phyloP scores from a whole-genome alignment of 2,329 filamentous ascomycete species.

The Ilyonectria destructans region DNA sequence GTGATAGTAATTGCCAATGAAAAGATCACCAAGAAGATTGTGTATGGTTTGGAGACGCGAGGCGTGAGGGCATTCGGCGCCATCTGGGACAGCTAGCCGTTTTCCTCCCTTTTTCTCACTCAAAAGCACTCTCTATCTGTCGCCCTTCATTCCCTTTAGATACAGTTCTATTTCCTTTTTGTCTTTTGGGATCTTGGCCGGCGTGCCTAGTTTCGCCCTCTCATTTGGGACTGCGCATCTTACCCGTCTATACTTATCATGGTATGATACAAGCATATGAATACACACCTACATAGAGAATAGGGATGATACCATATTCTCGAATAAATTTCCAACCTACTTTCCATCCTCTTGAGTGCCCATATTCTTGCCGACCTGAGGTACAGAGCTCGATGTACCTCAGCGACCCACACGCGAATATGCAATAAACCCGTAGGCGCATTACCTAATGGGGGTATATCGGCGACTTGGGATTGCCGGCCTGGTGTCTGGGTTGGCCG shows the following conservation, averaged over 20 bases:
- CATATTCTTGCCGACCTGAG: neutral
- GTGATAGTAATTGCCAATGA: conserved; percentile 83
- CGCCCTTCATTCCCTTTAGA: neutral
- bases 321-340: neutral
- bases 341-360: neutral
- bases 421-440: conserved; percentile 33
- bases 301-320: conserved; percentile 38
- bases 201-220: conserved; percentile 21
- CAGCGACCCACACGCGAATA: neutral
- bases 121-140: neutral
- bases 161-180: neutral
- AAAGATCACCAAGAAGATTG: conserved; percentile 76
- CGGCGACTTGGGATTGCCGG: neutral
- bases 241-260: conserved; percentile 15
- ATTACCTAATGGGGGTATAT: conserved; percentile 10
- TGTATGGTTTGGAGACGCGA: conserved; percentile 77
- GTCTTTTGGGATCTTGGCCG: conserved; percentile 8
- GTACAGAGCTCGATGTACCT: neutral
- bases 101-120: neutral
- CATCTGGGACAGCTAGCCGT: conserved; percentile 74
- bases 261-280: too few species aligned
- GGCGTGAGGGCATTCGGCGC: conserved; percentile 80
- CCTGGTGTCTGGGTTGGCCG: conserved; percentile 31
- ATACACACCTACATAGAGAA: neutral
- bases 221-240: conserved; percentile 11